Evolutionary conservation across 257 asterid species (phyloP), one percentile per base, ranked within the genome.

Genomic region (Leonotis leonurus): DNA sequence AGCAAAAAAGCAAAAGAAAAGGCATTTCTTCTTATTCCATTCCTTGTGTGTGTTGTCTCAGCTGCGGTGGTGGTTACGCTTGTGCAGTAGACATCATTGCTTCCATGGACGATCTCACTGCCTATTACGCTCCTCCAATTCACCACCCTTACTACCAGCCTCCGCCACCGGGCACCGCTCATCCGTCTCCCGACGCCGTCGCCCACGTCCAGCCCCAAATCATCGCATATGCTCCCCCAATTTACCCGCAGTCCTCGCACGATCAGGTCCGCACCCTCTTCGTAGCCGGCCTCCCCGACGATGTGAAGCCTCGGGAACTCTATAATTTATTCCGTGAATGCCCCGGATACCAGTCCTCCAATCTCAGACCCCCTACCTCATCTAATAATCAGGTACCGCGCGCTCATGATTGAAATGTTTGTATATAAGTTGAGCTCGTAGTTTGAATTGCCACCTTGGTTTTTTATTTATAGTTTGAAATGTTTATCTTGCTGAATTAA

Each of bases 271-370:
- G 99, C 1, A 93, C 99, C 18, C 95, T 91, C 60, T 88, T 91
- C 66, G 68, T 91, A 11, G 98, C 98, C n/a, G 97, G 98, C 14
- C 85, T 91, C 14, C 98, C 97, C 0, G 93, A 84, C 58, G 98
- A 88, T 66, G 95, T 91, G 10, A 83, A 86, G 70, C 89, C 95
- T 33, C 78, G 96, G 24, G 99, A 93, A 73, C 88, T 89, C 62
- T 89, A 85, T 71, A 82, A 93, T 65, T 92, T 93, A 3, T 89
- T 89, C 68, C 90, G 94, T 10, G 95, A 88, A 65, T 88, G 88
- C 71, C 93, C 97, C 0, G 97, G 97, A n/a, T 91, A 91, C 56
- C 83, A 79, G 65, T 84, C 96, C 56, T 91, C 98, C n/a, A 85
- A 88, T 66, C 95, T 91, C 62, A 86, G 96, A 27, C 75, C 80